Base-by-base conservation (phyloP, 73 alveolate species). In the Stentor coeruleus region DNA sequence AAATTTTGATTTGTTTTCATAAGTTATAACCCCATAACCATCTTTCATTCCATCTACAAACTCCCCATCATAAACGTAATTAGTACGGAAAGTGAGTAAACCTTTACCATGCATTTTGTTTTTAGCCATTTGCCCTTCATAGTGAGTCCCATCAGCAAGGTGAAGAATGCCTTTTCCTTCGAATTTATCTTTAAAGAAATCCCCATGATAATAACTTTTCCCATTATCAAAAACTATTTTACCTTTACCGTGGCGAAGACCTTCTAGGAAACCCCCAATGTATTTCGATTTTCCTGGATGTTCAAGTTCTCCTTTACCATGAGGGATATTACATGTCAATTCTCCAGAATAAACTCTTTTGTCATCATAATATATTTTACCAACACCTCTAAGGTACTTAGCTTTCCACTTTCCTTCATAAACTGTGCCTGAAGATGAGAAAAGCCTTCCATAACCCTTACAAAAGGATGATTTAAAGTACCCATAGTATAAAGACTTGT, bases 81-180 rank as follows among this genome's bases (percentile, higher is more conserved):
- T 66, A 66, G n/a, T 57, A 0, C 20, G n/a, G 28, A 20, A 36
- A 11, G 14, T 75, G 14, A 20, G 20, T 15, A 75, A 2, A n/a
- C 83, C 83, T 75, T 37, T 39, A 37, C 83, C 83, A 2, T 75
- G 83, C 83, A 75, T 75, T 75, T 75, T 75, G 6, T 33, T 33
- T 75, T 35, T 15, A 20, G 20, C 14, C n/a, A 15, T 14, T 75
- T 75, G 80, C 6, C 83, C 83, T 75, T 75, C 83, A 75, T 75
- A 75, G 6, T 20, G n/a, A 75, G 33, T 33, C 20, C 66, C 83
- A 75, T 75, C 39, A 1, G 84, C 58, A 1, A 15, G 20, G 6
- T 75, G 26, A 38, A 20, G 33, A n/a, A 38, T 1, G 0, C 83
- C 83, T 38, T 75, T 35, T 2, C 83, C 83, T 75, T 75, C 59